These are phyloP conservation scores for Bipolaris cookei DNA, from an alignment of 2,329 filamentous ascomycete species.

Conservation along the genomic window DNA sequence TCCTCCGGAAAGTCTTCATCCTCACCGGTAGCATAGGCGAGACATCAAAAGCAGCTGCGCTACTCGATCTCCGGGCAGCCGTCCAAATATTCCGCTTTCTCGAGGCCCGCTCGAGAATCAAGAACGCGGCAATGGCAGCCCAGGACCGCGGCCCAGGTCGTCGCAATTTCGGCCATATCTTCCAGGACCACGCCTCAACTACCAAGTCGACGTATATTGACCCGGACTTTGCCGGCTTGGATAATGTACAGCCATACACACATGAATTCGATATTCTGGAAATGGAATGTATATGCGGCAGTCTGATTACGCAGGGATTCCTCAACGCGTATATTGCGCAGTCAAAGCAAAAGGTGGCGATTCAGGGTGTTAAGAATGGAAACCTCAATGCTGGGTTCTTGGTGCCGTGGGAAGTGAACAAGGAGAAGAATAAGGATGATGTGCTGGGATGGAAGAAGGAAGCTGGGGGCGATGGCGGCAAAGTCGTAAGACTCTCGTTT, in stretches of 20 bases:
- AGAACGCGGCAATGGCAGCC: conserved; percentile 35
- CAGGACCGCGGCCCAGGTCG: conserved; percentile 41
- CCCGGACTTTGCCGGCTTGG: conserved; percentile 53
- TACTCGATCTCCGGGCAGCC: conserved; percentile 74
- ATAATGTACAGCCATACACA: conserved; percentile 37
- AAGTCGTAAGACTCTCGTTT: conserved; percentile 64
- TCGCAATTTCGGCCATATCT: conserved; percentile 52
- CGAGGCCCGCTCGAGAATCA: conserved; percentile 59
- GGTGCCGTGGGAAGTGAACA: conserved; percentile 71
- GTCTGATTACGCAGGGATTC: conserved; percentile 79
- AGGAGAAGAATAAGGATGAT: conserved; percentile 64
- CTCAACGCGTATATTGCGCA: conserved; percentile 86
- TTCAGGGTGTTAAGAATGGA: conserved; percentile 71
- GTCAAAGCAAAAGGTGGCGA: conserved; percentile 76
- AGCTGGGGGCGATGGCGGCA: conserved; percentile 48
- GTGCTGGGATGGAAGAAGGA: conserved; percentile 77
- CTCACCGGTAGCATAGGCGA: conserved; percentile 74
- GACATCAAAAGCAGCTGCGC: conserved; percentile 62
- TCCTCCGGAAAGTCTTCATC: conserved; percentile 78
- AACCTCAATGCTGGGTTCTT: conserved; percentile 78
- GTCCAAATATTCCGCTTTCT: conserved; percentile 68
- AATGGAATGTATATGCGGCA: conserved; percentile 78
- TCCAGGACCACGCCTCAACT: conserved; percentile 58
- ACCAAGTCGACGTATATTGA: conserved; percentile 52
- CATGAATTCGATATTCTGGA: conserved; percentile 63